A percentile compares a stretch with the other conserved stretches of the same genome.
These are phyloP conservation scores for Gossypium ekmanianum DNA, from an alignment of 345 rosid genomes.

Conservation along the genomic window DNA sequence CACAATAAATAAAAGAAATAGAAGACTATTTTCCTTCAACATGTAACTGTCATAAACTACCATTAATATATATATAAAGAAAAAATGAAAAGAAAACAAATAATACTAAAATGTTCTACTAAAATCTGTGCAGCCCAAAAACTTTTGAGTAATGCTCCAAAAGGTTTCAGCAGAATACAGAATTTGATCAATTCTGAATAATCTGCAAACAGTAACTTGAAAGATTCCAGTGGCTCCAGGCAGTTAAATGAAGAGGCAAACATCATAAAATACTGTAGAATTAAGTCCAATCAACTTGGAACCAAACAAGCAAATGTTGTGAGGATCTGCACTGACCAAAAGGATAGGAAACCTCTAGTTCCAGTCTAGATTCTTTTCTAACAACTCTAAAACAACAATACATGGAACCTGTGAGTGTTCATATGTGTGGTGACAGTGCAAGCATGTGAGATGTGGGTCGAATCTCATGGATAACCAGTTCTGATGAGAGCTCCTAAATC, in stretches of 20 bases:
- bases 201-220: conserved; percentile 26
- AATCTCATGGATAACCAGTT: not conserved
- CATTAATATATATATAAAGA: not conserved
- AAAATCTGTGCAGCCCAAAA: conserved; percentile 27
- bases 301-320: conserved; percentile 18
- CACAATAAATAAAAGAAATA: not conserved
- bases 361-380: conserved; percentile 14
- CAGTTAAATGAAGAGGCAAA: conserved; percentile 17
- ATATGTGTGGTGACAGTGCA: conserved; percentile 8
- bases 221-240: conserved; percentile 19
- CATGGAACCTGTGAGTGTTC: conserved; percentile 21
- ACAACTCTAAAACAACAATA: conserved; percentile 16
- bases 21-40: not conserved
- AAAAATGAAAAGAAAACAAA: not conserved
- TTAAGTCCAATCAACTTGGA: conserved; percentile 14
- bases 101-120: not conserved
- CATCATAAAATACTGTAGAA: conserved; percentile 17
- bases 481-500: conserved; percentile 18
- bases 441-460: not conserved
- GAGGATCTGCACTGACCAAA: conserved; percentile 20
- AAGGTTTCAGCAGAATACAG: not conserved
- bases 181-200: conserved; percentile 13
- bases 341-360: conserved; percentile 18
- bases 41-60: not conserved
- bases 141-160: not conserved